Evolutionary conservation across 2,329 filamentous ascomycete species (phyloP).

Genomic region (Triangularia verruculosa): DNA sequence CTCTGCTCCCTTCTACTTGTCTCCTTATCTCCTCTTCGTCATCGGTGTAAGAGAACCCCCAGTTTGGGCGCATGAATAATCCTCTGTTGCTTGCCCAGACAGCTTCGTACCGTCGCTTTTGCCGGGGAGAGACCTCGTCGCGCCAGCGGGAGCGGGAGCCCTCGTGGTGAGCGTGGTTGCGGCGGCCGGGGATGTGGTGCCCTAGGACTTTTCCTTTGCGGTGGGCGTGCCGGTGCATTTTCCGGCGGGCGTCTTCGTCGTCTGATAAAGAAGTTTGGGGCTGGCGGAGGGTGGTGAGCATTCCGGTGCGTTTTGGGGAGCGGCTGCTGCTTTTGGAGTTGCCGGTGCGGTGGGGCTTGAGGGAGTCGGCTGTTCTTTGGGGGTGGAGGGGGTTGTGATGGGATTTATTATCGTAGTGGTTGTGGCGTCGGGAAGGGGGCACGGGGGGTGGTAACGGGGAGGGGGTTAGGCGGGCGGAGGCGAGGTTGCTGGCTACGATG

Average conservation of each 20-base stretch:
- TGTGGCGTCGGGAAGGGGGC: constrained; percentile 35
- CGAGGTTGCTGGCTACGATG: constrained; percentile 72
- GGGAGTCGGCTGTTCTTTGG: constrained; percentile 25
- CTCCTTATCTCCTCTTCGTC: not conserved
- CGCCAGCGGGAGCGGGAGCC: constrained; percentile 74
- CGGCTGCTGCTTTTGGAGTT: constrained; percentile 29
- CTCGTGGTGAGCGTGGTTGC: constrained; percentile 70
- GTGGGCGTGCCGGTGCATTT: constrained; percentile 43
- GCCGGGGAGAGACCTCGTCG: constrained; percentile 66
- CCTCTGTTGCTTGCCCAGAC: constrained; percentile 82
- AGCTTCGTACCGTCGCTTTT: constrained; percentile 78
- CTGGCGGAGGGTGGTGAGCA: constrained; percentile 66
- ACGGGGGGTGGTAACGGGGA: constrained; percentile 37
- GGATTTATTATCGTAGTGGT: constrained; percentile 4
- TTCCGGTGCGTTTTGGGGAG: constrained; percentile 46
- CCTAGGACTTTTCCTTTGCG: constrained; percentile 20
- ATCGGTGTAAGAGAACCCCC: constrained; percentile 7
- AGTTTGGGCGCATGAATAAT: constrained; percentile 36
- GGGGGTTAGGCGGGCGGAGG: constrained; percentile 53
- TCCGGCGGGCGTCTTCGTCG: constrained; percentile 51
- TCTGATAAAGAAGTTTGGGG: constrained; percentile 44
- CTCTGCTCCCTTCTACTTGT: constrained; percentile 12
- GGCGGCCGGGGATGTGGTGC: constrained; percentile 43
- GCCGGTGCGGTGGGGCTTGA: constrained; percentile 18
- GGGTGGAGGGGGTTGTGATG: constrained; percentile 23